Percentiles rank a stretch among this genome's conserved stretches.
Evolutionary conservation across 192 early-diverging fungal species (phyloP).

Genomic region (Mortierella claussenii): DNA sequence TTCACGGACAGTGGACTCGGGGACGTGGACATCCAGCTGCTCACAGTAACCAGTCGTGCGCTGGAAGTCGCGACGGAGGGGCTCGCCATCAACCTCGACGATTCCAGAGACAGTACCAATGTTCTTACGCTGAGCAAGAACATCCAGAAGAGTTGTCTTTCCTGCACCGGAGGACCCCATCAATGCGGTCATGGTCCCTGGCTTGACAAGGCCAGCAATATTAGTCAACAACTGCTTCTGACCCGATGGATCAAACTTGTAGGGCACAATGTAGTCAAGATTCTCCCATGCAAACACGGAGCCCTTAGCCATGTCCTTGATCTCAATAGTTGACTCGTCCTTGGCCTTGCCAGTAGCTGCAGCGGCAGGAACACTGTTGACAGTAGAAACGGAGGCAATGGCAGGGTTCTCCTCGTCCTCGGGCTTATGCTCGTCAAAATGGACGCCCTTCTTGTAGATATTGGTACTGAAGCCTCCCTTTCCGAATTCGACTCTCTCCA

Average conservation of each 20-base stretch:
- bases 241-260: conserved; percentile 59
- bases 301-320: conserved; percentile 54
- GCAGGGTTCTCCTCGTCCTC: conserved; percentile 50
- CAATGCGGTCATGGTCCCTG: conserved; percentile 83
- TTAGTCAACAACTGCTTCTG: conserved; percentile 73
- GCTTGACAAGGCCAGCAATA: conserved; percentile 74
- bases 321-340: conserved; percentile 45
- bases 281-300: conserved; percentile 70
- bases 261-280: conserved; percentile 76
- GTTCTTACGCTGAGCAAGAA: conserved; percentile 83
- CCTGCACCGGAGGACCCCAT: conserved; percentile 83
- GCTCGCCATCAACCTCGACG: conserved; percentile 76
- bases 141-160: conserved; percentile 83
- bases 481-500: conserved; percentile 73
- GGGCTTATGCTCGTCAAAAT: conserved; percentile 20
- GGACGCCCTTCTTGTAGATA: conserved; percentile 56
- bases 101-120: conserved; percentile 71
- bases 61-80: conserved; percentile 67
- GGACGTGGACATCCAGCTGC: conserved; percentile 84
- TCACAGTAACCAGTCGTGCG: conserved; percentile 85
- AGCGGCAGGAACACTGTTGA: conserved; percentile 43
- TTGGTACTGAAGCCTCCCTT: conserved; percentile 64
- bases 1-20: conserved; percentile 82
- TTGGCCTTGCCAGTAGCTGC: conserved; percentile 26
- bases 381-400: conserved; percentile 51